Evolutionary conservation across 176 grass and related monocot species (phyloP), one percentile per base, ranked within the genome.

Genomic region (Triticum urartu): DNA sequence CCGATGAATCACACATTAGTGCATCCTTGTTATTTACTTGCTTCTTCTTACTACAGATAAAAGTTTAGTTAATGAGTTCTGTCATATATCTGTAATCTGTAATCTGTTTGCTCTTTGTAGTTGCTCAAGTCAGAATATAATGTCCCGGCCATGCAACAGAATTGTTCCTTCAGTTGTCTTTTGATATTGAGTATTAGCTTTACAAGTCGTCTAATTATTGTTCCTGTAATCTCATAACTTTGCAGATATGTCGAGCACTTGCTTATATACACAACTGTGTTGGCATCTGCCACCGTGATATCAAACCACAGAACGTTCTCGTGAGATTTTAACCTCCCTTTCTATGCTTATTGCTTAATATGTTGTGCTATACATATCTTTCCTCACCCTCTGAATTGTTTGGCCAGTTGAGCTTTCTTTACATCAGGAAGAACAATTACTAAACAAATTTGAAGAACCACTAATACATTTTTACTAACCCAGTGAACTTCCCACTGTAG

Each of bases 251-350:
- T 65, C 89, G 96, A 77, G 91, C 96, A 52, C 96, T 98, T 95
- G 90, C 93, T 83, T 98, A 98, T 83, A 92, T 98, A 76, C 96
- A 98, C 70, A 98, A 95, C 59, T 82, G 89, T 32, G 70, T 98
- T 88, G 93, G 93, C 71, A 95, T 95, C 82, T 95, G 96, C 87
- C 96, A 98, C 76, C 96, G 96, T 77, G 96, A 98, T 94, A 98
- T 98, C 83, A 98, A 98, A 86, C 96, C 96, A 21, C 96, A 98
- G 45, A 98, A 98, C 17, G 73, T 98, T 85, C 96, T 98, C 82
- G 96, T 98, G 72, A 95, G 91, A 88, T 88, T 84, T 74, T 66
- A 50, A 65, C 82, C 61, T 50, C 22, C 68, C 43, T 87, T 80
- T 76, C 10, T 70, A 15, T 81, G 43, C 11, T 88, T 36, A 30